Conservation (phyloP, 106 monocot species). For the Platanthera zijinensis region DNA sequence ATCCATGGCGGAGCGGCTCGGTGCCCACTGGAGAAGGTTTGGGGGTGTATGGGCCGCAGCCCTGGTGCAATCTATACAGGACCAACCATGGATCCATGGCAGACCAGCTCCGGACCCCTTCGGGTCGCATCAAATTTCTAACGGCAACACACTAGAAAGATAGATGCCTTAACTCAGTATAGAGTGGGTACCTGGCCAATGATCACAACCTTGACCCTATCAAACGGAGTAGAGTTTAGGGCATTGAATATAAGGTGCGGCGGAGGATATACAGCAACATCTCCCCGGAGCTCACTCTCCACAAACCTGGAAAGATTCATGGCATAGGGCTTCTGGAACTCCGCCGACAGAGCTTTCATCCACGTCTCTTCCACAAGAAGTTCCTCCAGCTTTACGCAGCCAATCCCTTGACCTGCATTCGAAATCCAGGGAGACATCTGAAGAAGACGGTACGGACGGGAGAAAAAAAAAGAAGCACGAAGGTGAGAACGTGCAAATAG, state of each 20-base stretch:
- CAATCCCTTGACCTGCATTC: slow-evolving; percentile 24
- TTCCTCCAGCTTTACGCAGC: slow-evolving; percentile 68
- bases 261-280: slow-evolving; percentile 72
- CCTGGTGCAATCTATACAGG: too few relatives aligned
- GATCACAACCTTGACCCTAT: slow-evolving; percentile 75
- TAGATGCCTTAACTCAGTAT: background rate
- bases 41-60: too few relatives aligned
- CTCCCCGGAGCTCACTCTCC: slow-evolving; percentile 55
- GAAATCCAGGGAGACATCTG: background rate
- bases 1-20: too few relatives aligned
- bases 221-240: slow-evolving; percentile 67
- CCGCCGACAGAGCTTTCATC: slow-evolving; percentile 47
- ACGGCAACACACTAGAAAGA: background rate
- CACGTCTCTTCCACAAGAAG: slow-evolving; percentile 88
- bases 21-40: too few relatives aligned
- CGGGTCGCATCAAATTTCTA: too few relatives aligned
- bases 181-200: slow-evolving; percentile 71
- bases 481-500: too few relatives aligned
- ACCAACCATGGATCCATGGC: too few relatives aligned
- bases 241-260: slow-evolving; percentile 82
- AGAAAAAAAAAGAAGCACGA: too few relatives aligned
- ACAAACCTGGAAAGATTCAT: slow-evolving; percentile 72
- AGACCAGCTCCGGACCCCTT: too few relatives aligned
- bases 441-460: background rate
- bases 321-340: slow-evolving; percentile 76